phyloP scores from a whole-genome alignment of 1,139 yeast species.

The Protomyces gravidus region DNA sequence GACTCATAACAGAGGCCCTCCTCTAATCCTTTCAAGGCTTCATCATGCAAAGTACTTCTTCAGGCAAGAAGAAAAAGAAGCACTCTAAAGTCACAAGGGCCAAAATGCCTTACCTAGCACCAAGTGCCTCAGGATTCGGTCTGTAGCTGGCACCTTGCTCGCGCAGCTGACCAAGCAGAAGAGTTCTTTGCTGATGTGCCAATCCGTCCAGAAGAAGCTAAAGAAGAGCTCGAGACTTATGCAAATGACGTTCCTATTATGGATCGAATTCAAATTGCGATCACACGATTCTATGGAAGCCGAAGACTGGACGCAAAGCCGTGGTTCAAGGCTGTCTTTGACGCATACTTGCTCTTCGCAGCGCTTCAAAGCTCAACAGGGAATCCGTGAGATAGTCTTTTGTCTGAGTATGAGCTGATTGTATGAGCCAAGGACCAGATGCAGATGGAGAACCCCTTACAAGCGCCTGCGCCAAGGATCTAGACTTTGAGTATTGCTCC shows the following conservation, averaged over 20 bases:
- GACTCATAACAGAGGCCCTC: too few species aligned
- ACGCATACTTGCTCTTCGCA: conserved; percentile 9
- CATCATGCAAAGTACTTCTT: too few species aligned
- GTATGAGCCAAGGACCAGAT: too few species aligned
- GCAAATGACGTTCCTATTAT: conserved; percentile 1
- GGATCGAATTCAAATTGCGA: conserved; percentile 13
- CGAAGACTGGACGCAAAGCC: conserved; percentile 3
- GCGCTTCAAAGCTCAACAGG: conserved; percentile 5
- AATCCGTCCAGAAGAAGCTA: neutral
- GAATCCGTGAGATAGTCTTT: too few species aligned
- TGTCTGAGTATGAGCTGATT: too few species aligned
- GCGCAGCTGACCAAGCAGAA: neutral
- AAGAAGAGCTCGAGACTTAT: neutral
- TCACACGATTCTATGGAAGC: conserved; percentile 4
- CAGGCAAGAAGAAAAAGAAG: conserved; percentile 1
- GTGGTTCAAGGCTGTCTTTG: conserved; percentile 23
- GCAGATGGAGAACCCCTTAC: too few species aligned
- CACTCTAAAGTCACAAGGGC: neutral
- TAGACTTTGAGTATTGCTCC: conserved; percentile 14
- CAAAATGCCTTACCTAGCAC: neutral
- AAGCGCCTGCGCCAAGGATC: too few species aligned
- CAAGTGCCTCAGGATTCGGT: neutral
- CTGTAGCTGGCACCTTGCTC: neutral
- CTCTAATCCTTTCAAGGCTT: too few species aligned
- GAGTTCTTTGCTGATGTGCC: conserved; percentile 24